Evolutionary conservation across 345 rosid genomes (phyloP).

Genomic region (Bruguiera sexangula): DNA sequence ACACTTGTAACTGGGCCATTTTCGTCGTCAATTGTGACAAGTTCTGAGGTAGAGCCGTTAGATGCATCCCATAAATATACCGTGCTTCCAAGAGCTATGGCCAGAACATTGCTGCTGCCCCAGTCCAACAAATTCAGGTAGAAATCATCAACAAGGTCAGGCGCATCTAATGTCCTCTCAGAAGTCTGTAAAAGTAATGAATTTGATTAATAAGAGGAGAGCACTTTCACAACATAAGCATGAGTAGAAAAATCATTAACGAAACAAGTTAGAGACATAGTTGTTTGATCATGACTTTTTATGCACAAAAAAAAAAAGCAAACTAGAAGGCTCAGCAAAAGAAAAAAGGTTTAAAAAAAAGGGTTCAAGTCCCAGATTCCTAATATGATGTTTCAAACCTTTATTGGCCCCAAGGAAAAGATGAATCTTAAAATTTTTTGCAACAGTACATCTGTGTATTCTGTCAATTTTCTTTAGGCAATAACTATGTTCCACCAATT

Average conservation of each 20-base stretch:
- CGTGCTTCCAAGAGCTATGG: constrained; percentile 28
- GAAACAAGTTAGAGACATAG: not conserved
- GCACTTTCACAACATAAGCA: not conserved
- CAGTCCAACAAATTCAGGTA: constrained; percentile 43
- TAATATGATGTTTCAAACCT: too few relatives aligned
- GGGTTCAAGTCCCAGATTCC: not conserved
- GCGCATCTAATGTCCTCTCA: constrained; percentile 53
- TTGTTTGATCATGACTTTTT: too few relatives aligned
- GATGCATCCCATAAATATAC: constrained; percentile 31
- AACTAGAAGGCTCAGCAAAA: not conserved
- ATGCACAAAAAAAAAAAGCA: not conserved
- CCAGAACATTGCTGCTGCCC: constrained; percentile 28
- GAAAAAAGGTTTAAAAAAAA: not conserved
- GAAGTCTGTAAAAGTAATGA: constrained; percentile 29
- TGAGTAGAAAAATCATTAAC: not conserved
- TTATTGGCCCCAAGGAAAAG: too few relatives aligned
- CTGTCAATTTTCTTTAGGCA: too few relatives aligned
- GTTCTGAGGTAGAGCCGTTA: constrained; percentile 33
- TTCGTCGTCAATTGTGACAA: constrained; percentile 41
- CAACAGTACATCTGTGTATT: too few relatives aligned
- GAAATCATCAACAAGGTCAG: constrained; percentile 47
- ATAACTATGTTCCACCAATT: not conserved
- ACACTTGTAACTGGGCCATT: constrained; percentile 39
- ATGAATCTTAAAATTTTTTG: too few relatives aligned
- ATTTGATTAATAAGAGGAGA: not conserved